Conservation (phyloP, 345 rosid species). For the Dovyalis caffra region DNA sequence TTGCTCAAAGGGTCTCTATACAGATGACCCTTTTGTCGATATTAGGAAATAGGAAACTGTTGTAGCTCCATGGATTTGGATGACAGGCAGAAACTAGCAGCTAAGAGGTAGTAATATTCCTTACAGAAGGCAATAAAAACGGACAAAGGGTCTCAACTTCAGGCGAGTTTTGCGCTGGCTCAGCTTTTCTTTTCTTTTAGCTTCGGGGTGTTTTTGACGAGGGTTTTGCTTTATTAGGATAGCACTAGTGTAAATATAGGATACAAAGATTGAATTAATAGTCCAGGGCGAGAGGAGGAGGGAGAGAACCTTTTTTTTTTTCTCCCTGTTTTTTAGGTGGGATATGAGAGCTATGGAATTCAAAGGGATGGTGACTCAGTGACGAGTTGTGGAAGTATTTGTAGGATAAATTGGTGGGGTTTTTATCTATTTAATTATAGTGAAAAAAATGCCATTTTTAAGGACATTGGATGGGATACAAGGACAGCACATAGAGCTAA, state of each 20-base stretch:
- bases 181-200: background rate
- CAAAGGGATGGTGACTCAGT: background rate
- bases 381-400: background rate
- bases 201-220: background rate
- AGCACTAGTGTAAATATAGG: background rate
- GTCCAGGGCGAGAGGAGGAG: background rate
- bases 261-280: background rate
- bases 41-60: background rate
- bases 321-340: background rate
- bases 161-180: background rate
- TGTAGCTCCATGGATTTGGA: background rate
- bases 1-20: background rate
- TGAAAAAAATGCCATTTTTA: background rate
- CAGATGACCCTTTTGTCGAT: background rate
- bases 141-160: background rate
- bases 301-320: background rate
- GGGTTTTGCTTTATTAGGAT: background rate
- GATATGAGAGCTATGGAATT: background rate
- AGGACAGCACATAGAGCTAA: background rate
- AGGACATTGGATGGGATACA: background rate
- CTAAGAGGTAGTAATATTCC: background rate
- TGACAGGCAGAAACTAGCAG: background rate
- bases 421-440: background rate
- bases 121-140: background rate
- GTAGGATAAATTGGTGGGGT: background rate